phyloP scores from a whole-genome alignment of 176 grass and related monocot genomes.

The Microstegium vimineum region DNA sequence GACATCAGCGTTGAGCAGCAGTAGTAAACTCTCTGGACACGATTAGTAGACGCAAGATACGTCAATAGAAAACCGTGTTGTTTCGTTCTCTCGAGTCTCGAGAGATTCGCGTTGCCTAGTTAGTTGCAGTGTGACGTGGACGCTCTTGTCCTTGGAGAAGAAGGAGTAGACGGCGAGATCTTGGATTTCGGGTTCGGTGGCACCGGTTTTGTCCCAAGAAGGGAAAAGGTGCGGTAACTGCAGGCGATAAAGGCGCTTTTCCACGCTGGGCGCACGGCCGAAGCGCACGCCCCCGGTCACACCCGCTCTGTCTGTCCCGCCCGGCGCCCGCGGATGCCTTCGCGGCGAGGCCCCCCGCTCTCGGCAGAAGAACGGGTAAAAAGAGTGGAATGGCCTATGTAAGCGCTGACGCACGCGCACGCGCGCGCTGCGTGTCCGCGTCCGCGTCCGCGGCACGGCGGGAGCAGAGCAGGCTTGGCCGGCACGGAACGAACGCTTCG shows the following conservation, averaged over 20 bases:
- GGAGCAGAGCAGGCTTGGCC: not conserved
- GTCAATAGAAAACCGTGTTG: not conserved
- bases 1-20: not conserved
- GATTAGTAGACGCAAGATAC: not conserved
- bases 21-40: not conserved
- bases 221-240: not conserved
- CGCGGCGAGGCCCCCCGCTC: not conserved
- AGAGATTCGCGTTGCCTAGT: not conserved
- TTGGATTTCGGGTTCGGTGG: not conserved
- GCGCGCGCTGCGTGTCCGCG: not conserved
- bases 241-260: not conserved
- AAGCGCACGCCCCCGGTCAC: no score
- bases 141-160: no score
- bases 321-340: conserved; percentile 12
- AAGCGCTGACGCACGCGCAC: conserved; percentile 25
- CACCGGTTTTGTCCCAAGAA: not conserved
- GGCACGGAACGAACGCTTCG: conserved; percentile 3
- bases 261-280: not conserved
- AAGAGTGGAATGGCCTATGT: not conserved
- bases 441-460: not conserved
- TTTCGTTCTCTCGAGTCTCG: not conserved
- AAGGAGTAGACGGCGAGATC: not conserved
- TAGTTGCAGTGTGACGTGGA: not conserved
- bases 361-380: not conserved
- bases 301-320: not conserved